Evolutionary conservation across 164 flowering plant genomes (phyloP), one percentile per base, ranked within the genome.

Genomic region (Piper longum): DNA sequence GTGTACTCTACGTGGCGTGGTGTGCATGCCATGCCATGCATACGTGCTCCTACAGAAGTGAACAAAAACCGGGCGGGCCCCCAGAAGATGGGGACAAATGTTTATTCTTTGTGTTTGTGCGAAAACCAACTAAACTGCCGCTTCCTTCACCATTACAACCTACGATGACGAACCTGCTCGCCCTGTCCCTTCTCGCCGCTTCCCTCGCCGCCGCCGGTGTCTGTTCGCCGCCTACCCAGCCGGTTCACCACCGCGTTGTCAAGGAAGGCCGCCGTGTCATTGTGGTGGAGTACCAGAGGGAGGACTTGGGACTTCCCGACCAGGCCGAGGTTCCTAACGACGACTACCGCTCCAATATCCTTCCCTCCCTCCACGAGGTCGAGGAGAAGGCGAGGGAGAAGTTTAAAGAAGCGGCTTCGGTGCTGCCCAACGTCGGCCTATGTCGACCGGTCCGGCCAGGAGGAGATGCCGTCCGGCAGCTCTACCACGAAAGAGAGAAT

Each of bases 141-240:
- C n/a, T n/a, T n/a, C n/a, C n/a, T 55, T 16, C 57, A 12, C 57
- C 4, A 55, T 4, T 4, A 5, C 4, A 16, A n/a, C 6, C 12
- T 41, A 75, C 66, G 61, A 87, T 81, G 88, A 87, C 80, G 83
- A 83, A 87, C 66, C 4, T 73, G 11, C 8, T 85, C 62, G 85
- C 84, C 5, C 36, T 87, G 5, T 41, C 62, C 59, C 80, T 88
- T 0, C 77, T 86, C 2, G 12, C 76, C 14, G 69, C 74, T 8
- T 78, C 96, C 0, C 63, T 83, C 0, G 71, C 67, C 8, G 73
- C 81, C 3, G 80, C 89, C 3, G 77, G 79, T 1, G 65, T 82
- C 0, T 84, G 71, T 75, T 76, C 89, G 43, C 86, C 89, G 36
- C 60, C 62, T 9, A 66, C 69, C 14, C 48, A 5, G 40, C 75